A percentile compares a stretch with the other conserved stretches of the same genome.
Evolutionary conservation across 2,329 filamentous ascomycete genomes (phyloP).

Genomic region (Fusarium graminum): DNA sequence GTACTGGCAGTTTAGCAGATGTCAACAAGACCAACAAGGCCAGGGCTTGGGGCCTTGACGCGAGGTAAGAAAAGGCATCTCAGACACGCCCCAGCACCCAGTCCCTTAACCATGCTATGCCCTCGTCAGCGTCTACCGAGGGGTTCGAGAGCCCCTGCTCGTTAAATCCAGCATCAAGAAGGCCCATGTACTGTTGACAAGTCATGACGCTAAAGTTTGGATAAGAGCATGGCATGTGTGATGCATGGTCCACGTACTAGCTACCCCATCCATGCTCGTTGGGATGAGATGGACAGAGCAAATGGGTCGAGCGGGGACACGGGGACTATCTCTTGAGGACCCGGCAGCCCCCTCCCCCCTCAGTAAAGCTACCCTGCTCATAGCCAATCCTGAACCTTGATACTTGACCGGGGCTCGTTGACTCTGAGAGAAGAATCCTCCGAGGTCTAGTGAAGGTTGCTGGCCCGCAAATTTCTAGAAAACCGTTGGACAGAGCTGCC

Average conservation of each 20-base stretch:
- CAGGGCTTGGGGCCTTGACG: slow-evolving; percentile 39
- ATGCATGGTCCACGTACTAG: slow-evolving; percentile 42
- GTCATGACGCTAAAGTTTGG: slow-evolving; percentile 42
- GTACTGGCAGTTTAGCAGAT: slow-evolving; percentile 43
- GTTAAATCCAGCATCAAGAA: slow-evolving; percentile 40
- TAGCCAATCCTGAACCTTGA: slow-evolving; percentile 47
- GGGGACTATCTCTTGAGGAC: slow-evolving; percentile 49
- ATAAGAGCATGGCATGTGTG: slow-evolving; percentile 43
- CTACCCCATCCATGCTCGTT: slow-evolving; percentile 44
- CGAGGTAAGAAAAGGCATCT: slow-evolving; percentile 46
- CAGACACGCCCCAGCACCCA: slow-evolving; percentile 48
- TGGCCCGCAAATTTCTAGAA: slow-evolving; percentile 54
- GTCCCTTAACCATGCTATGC: slow-evolving; percentile 45
- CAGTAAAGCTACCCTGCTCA: slow-evolving; percentile 40
- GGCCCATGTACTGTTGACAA: slow-evolving; percentile 49
- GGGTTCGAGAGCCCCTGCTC: slow-evolving; percentile 50
- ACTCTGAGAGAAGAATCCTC: slow-evolving; percentile 52
- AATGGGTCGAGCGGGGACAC: slow-evolving; percentile 50
- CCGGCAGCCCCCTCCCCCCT: slow-evolving; percentile 49
- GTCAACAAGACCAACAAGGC: slow-evolving; percentile 39
- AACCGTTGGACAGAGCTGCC: slow-evolving; percentile 44
- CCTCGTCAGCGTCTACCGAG: slow-evolving; percentile 54
- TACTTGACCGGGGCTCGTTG: slow-evolving; percentile 43
- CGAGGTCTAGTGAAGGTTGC: slow-evolving; percentile 47
- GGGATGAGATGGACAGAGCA: slow-evolving; percentile 48